Base-by-base conservation (phyloP, 1,139 yeast species). In the Pneumocystis jirovecii region DNA sequence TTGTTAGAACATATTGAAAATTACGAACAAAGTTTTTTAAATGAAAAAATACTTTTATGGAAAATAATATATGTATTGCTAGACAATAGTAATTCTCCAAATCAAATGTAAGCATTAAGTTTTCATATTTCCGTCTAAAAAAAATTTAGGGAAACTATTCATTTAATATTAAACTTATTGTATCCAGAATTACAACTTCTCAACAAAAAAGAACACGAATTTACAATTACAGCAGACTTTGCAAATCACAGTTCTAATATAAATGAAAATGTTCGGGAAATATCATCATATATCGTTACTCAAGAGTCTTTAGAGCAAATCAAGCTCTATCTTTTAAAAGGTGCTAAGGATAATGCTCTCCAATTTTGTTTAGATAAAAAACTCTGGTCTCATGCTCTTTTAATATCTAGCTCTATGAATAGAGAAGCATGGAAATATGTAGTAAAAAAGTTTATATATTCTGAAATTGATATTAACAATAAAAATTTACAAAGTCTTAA, bases 361-460 rank as follows among this genome's bases (percentile, higher is more conserved):
- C 79, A 82, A 39, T 77, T 79, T 66, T 83, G 95, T 1, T 74
- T 89, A 42, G 79, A 82, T 1, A 81, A 82, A 66, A 82, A 84
- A 17, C 88, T 89, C 69, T 90, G 90, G 87, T 84, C 95, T 0
- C 79, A 90, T 73, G 87, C 96, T 0, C 74, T 91, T 66, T 75
- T 89, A 59, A 77, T 91, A 66, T 85, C 95, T 0, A 82, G 86
- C 67, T 76, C 88, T 19, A 76, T 83, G 44, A 86, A 95, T 1
- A 81, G 82, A 19, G 85, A 83, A 3, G 79, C 80, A 63, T 86
- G 89, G 82, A 77, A 83, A 7, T 78, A 79, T 42, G 81, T 86
- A 15, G 86, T 86, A 0, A 77, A 79, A 21, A 76, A 77, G 61
- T 85, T 82, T 73, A 75, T 83, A 7, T 72, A 75, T 1, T 75